phyloP scores from a whole-genome alignment of 305 asterid species.

The Fraxinus nigra region DNA sequence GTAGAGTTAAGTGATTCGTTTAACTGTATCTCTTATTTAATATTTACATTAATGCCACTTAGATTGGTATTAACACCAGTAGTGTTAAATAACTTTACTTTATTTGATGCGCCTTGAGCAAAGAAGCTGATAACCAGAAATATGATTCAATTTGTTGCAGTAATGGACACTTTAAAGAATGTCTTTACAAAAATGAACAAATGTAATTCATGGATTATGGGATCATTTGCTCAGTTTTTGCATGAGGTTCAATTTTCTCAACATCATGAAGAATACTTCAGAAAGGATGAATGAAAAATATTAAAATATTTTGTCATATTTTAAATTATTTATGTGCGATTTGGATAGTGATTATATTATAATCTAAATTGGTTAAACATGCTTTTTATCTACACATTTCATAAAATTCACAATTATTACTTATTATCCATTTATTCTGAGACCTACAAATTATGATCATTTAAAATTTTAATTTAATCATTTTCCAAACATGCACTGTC shows the following conservation, averaged over 20 bases:
- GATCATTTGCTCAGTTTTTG: not conserved
- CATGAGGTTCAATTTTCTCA: not conserved
- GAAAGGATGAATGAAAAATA: not conserved
- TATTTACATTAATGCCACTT: too few relatives aligned
- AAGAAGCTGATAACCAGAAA: not conserved
- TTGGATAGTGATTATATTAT: too few relatives aligned
- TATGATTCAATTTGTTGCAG: not conserved
- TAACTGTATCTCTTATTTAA: too few relatives aligned
- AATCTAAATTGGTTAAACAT: not conserved
- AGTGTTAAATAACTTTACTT: too few relatives aligned
- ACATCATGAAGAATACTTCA: not conserved
- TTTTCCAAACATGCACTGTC: too few relatives aligned
- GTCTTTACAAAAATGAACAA: not conserved
- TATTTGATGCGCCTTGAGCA: not conserved
- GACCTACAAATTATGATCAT: not conserved
- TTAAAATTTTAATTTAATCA: too few relatives aligned
- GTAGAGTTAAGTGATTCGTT: too few relatives aligned
- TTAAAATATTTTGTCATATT: not conserved
- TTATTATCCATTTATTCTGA: not conserved
- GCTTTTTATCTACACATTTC: not conserved
- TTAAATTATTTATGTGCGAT: not conserved
- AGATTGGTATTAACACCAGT: not conserved
- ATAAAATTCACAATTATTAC: not conserved
- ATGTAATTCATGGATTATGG: not conserved
- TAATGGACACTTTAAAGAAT: not conserved